A percentile compares a stretch with the other conserved stretches of the same genome.
Conservation (phyloP, 495 filamentous ascomycete species). For the Gamarada debralockiae region DNA sequence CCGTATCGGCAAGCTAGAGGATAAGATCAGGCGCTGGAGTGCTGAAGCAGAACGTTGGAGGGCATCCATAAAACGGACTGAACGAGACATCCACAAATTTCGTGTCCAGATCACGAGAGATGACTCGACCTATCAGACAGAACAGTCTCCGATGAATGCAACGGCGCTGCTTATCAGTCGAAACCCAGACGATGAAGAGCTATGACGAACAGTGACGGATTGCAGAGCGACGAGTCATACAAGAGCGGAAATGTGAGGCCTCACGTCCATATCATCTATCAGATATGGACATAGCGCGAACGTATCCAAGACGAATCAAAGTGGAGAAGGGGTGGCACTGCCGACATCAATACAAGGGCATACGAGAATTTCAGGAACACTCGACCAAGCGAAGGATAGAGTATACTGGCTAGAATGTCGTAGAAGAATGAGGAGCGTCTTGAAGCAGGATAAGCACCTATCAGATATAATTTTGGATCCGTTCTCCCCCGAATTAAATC, state of each 20-base stretch:
- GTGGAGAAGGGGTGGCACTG: not conserved
- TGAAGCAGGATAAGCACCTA: slow-evolving; percentile 10
- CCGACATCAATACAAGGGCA: slow-evolving; percentile 15
- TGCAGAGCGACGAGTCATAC: slow-evolving; percentile 2
- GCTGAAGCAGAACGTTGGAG: not conserved
- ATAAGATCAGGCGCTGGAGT: not conserved
- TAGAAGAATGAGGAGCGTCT: slow-evolving; percentile 25
- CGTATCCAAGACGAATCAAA: slow-evolving; percentile 15
- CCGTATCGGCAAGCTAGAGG: not conserved
- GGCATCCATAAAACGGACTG: not conserved
- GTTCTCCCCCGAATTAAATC: slow-evolving; percentile 7
- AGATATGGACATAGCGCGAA: slow-evolving; percentile 25
- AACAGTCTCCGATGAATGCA: not conserved
- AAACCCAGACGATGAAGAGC: slow-evolving; percentile 2
- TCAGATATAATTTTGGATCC: slow-evolving; percentile 7
- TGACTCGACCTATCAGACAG: not conserved
- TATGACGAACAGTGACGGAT: slow-evolving; percentile 7
- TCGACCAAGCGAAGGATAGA: slow-evolving; percentile 24
- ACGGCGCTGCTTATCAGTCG: not conserved
- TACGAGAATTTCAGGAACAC: slow-evolving; percentile 22
- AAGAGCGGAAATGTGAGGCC: slow-evolving; percentile 18
- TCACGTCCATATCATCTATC: slow-evolving; percentile 29
- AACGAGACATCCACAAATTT: not conserved
- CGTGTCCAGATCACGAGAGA: not conserved
- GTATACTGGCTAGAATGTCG: slow-evolving; percentile 25